A percentile compares a stretch with the other conserved stretches of the same genome.
phyloP scores from a whole-genome alignment of 2,329 filamentous ascomycete species.

The Penicillium sp. region DNA sequence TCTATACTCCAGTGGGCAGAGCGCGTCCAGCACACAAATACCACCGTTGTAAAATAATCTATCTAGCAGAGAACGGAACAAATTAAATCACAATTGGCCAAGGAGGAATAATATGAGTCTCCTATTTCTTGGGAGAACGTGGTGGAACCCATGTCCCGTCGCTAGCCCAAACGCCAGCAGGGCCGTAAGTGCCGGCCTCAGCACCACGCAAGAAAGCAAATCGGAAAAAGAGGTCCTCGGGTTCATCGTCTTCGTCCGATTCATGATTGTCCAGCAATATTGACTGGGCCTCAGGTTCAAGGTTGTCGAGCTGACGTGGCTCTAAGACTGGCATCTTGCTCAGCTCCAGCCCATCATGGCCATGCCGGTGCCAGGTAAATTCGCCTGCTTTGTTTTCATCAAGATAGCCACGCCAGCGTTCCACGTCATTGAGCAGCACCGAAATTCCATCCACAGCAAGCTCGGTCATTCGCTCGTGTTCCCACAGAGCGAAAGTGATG shows the following conservation, averaged over 20 bases:
- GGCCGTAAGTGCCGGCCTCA: conserved; percentile 45
- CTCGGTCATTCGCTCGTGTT: conserved; percentile 43
- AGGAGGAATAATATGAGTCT: background rate
- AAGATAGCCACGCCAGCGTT: conserved; percentile 61
- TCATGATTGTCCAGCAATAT: conserved; percentile 22
- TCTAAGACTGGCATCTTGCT: conserved; percentile 31
- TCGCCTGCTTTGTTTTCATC: conserved; percentile 53
- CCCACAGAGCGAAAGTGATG: conserved; percentile 52
- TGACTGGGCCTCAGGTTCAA: conserved; percentile 17
- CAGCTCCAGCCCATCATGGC: conserved; percentile 45
- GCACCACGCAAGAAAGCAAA: conserved; percentile 52
- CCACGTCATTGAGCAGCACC: conserved; percentile 66
- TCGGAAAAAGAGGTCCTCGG: conserved; percentile 51
- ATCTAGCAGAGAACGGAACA: conserved; percentile 12
- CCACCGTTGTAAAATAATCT: conserved; percentile 19
- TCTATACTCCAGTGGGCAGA: conserved; percentile 17
- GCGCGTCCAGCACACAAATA: conserved; percentile 27
- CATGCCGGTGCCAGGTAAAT: conserved; percentile 56
- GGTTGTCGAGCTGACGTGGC: conserved; percentile 22
- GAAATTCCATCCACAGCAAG: conserved; percentile 59
- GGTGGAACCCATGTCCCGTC: conserved; percentile 43
- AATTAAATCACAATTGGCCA: background rate
- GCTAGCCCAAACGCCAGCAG: conserved; percentile 45
- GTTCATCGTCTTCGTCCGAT: conserved; percentile 29
- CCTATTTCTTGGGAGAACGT: conserved; percentile 31